phyloP scores from a whole-genome alignment of 2,329 filamentous ascomycete species.

The Neophaeococcomyces aloes region DNA sequence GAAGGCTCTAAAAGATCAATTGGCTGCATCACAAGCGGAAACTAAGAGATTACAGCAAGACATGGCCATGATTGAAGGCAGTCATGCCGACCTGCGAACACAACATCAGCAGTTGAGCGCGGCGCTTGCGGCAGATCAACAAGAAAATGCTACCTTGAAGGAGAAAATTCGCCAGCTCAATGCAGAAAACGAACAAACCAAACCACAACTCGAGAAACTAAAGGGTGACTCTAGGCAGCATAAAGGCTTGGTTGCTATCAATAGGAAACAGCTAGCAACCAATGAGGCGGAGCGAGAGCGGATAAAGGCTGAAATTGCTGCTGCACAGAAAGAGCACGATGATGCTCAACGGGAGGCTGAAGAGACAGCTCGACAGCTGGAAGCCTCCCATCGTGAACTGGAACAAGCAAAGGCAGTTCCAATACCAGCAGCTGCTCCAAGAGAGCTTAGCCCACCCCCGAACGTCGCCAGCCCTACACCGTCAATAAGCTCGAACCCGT shows the following conservation, averaged over 20 bases:
- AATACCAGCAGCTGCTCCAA: constrained; percentile 12
- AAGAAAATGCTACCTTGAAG: constrained; percentile 75
- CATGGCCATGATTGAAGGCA: constrained; percentile 69
- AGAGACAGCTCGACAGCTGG: constrained; percentile 24
- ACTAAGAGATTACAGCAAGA: constrained; percentile 77
- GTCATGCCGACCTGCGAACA: constrained; percentile 66
- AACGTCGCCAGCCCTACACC: constrained; percentile 55
- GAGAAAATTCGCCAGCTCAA: constrained; percentile 79
- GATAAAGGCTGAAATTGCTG: constrained; percentile 65
- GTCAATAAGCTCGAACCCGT: constrained; percentile 70
- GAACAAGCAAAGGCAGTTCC: constrained; percentile 17
- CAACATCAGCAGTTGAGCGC: constrained; percentile 69
- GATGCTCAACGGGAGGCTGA: constrained; percentile 45
- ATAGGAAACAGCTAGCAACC: constrained; percentile 90
- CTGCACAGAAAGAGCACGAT: constrained; percentile 54
- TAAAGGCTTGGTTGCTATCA: constrained; percentile 92
- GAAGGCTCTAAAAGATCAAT: constrained; percentile 71
- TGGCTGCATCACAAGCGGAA: constrained; percentile 64
- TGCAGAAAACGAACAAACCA: constrained; percentile 68
- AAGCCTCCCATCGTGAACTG: constrained; percentile 32
- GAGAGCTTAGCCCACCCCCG: constrained; percentile 32
- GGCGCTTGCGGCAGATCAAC: constrained; percentile 73
- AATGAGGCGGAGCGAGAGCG: constrained; percentile 83
- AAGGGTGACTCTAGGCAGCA: constrained; percentile 87
- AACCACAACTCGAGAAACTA: constrained; percentile 85